A percentile compares a stretch with the other conserved stretches of the same genome.
Conservation (phyloP, 2,329 filamentous ascomycete genomes). For the Botryotinia convoluta region DNA sequence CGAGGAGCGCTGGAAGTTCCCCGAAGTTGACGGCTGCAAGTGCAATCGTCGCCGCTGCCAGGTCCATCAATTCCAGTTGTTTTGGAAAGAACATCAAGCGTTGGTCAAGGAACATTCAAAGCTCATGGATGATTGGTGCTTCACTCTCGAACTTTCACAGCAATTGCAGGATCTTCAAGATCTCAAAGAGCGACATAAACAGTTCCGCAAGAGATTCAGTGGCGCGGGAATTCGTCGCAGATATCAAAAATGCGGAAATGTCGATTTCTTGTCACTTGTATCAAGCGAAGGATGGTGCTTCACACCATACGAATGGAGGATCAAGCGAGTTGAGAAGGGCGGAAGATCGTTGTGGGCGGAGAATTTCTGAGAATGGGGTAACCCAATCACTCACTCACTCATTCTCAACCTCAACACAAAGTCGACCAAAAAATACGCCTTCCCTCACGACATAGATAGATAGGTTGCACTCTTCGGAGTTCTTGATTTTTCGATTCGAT, state of each 20-base stretch:
- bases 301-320: background rate
- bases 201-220: background rate
- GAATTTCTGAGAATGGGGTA: background rate
- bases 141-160: background rate
- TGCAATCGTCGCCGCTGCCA: background rate
- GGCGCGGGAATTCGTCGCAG: background rate
- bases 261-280: background rate
- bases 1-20: background rate
- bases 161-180: background rate
- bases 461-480: background rate
- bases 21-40: background rate
- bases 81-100: background rate
- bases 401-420: background rate
- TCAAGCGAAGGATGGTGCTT: background rate
- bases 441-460: background rate
- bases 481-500: background rate
- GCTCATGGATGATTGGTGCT: background rate
- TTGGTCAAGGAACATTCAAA: background rate
- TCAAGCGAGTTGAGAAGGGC: background rate
- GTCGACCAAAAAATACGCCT: background rate
- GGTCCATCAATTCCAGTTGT: background rate
- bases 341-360: background rate
- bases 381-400: background rate
- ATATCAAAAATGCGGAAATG: background rate
- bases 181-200: background rate